Conservation (phyloP, 306 rosid genomes). For the Begonia loranthoides region DNA sequence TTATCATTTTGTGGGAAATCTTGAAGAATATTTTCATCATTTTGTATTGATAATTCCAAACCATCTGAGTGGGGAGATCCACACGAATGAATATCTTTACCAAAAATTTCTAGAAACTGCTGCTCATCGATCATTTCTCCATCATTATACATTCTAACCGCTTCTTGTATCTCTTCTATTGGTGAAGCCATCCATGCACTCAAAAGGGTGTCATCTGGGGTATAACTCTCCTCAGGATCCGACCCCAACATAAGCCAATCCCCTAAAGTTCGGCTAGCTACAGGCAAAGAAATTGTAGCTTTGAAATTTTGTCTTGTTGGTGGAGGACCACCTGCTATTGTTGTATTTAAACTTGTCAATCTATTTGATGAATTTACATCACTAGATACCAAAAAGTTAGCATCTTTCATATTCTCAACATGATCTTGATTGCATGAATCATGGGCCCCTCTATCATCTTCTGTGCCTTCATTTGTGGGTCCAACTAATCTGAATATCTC, state of each 20-base stretch:
- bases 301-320: slow-evolving; percentile 81
- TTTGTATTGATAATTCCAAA: slow-evolving; percentile 3
- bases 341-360: slow-evolving; percentile 40
- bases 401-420: slow-evolving; percentile 23
- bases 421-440: slow-evolving; percentile 19
- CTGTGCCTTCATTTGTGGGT: slow-evolving; percentile 31
- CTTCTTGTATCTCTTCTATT: no score
- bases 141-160: slow-evolving; percentile 2
- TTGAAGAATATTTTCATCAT: slow-evolving; percentile 10
- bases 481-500: slow-evolving; percentile 71
- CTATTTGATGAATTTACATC: slow-evolving; percentile 30
- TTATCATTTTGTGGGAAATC: slow-evolving; percentile 15
- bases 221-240: slow-evolving; percentile 22
- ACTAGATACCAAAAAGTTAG: slow-evolving; percentile 12
- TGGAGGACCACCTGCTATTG: slow-evolving; percentile 98
- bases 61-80: no score
- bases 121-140: slow-evolving; percentile 13
- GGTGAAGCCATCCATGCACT: no score
- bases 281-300: slow-evolving; percentile 71
- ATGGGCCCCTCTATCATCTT: slow-evolving; percentile 19
- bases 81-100: no score
- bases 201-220: no score
- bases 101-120: no score
- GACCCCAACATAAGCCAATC: slow-evolving; percentile 53
- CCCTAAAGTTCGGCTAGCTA: slow-evolving; percentile 74